Conservation (phyloP, 1,139 yeast species). For the Candida buenavistaensis region DNA sequence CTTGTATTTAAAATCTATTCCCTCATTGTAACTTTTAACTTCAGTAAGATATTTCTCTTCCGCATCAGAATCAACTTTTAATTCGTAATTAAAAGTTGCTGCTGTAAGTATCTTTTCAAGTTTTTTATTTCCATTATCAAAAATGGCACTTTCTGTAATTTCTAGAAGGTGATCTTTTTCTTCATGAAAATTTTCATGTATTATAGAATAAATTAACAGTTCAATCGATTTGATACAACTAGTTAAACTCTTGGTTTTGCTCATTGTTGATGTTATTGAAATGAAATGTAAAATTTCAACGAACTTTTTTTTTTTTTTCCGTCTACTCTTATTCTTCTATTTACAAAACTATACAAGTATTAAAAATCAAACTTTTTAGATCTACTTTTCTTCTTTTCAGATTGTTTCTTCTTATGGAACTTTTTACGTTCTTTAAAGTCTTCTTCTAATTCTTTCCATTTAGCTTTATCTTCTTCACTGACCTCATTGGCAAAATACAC, state of each 20-base stretch:
- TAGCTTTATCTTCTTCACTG: constrained; percentile 45
- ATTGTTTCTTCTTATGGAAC: constrained; percentile 48
- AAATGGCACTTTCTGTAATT: constrained; percentile 5
- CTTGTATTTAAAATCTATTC: constrained; percentile 17
- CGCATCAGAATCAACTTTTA: constrained; percentile 29
- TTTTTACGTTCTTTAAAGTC: constrained; percentile 51
- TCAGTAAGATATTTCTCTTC: constrained; percentile 37
- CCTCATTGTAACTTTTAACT: constrained; percentile 19
- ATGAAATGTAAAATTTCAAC: no score
- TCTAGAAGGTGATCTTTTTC: constrained; percentile 7
- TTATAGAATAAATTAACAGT: background rate
- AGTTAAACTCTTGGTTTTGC: background rate
- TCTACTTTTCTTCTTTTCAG: constrained; percentile 57
- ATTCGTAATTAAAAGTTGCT: constrained; percentile 4
- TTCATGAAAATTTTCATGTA: constrained; percentile 1
- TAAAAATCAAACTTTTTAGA: constrained; percentile 35
- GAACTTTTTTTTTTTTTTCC: constrained; percentile 2
- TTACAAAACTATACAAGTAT: no score
- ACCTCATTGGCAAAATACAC: constrained; percentile 54
- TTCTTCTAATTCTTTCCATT: constrained; percentile 56
- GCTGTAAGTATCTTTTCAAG: constrained; percentile 5
- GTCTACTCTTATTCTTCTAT: no score
- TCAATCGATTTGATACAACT: constrained; percentile 1
- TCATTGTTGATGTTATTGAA: no score
- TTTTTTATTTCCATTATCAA: constrained; percentile 1